Conservation (phyloP, 2,329 filamentous ascomycete genomes). For the Onygenales sp. region DNA sequence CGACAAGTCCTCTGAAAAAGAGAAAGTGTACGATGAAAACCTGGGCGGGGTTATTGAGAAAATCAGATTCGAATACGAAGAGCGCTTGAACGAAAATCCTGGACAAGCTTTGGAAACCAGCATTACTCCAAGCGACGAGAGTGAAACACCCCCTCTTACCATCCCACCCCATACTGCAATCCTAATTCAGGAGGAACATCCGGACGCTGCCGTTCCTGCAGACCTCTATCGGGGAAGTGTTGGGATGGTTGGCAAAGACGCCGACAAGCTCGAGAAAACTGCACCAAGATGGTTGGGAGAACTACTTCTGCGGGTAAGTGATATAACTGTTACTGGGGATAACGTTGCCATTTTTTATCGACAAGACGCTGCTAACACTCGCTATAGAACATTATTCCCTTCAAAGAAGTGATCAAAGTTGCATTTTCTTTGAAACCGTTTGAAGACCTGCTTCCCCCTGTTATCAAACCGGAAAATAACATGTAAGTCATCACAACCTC, state of each 20-base stretch:
- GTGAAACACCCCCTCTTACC: conserved; percentile 35
- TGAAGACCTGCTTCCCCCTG: conserved; percentile 62
- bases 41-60: conserved; percentile 37
- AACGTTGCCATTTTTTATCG: not conserved
- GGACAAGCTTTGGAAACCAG: conserved; percentile 27
- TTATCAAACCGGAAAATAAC: conserved; percentile 54
- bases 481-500: conserved; percentile 38
- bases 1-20: conserved; percentile 43
- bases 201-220: conserved; percentile 56
- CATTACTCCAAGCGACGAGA: conserved; percentile 34
- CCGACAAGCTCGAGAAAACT: conserved; percentile 73
- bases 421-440: conserved; percentile 83
- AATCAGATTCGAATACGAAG: conserved; percentile 38
- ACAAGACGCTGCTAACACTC: not conserved
- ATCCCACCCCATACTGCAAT: conserved; percentile 46
- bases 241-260: conserved; percentile 63
- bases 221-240: conserved; percentile 90
- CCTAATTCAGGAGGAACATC: conserved; percentile 56
- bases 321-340: not conserved
- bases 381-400: conserved; percentile 61
- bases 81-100: conserved; percentile 29
- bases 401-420: conserved; percentile 93
- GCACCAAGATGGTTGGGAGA: conserved; percentile 91
- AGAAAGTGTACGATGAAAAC: conserved; percentile 37
- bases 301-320: conserved; percentile 58